Percentiles rank a stretch among this genome's conserved stretches.
Evolutionary conservation across 148 eudicot genomes (phyloP).

Genomic region (Amaranthus cruentus): DNA sequence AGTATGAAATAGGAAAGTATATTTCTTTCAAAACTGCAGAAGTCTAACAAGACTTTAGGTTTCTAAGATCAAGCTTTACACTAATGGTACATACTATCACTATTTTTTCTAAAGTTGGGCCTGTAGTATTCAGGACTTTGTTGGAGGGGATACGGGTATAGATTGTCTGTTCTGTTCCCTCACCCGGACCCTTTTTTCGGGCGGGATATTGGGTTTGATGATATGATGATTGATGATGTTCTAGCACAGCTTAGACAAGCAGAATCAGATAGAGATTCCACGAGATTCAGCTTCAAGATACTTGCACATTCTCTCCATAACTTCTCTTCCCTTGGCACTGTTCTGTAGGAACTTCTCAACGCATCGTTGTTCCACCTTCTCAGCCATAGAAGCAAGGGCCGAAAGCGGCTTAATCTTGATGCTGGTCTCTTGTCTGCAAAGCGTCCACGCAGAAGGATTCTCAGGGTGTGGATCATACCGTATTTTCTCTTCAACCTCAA

Average conservation of each 20-base stretch:
- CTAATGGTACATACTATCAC: conserved; percentile 23
- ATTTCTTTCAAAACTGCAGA: conserved; percentile 23
- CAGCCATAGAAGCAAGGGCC: conserved; percentile 87
- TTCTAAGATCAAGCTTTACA: conserved; percentile 17
- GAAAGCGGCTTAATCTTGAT: conserved; percentile 79
- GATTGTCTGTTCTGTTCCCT: too few species aligned
- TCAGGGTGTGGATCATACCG: conserved; percentile 95
- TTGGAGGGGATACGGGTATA: too few species aligned
- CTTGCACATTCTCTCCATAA: conserved; percentile 98
- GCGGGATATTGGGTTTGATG: too few species aligned
- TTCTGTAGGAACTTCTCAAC: conserved; percentile 87
- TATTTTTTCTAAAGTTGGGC: conserved; percentile 7
- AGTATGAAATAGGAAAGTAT: neutral
- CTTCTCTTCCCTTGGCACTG: conserved; percentile 93
- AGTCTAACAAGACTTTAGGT: conserved; percentile 11
- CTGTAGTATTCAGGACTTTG: conserved; percentile 11
- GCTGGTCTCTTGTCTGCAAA: conserved; percentile 94
- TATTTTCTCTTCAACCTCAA: conserved; percentile 91
- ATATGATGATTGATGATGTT: neutral
- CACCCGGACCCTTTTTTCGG: too few species aligned
- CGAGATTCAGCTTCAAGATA: conserved; percentile 93
- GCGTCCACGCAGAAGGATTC: conserved; percentile 72
- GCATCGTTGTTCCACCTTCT: conserved; percentile 83
- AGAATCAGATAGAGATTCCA: conserved; percentile 52
- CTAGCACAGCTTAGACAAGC: conserved; percentile 4